Evolutionary conservation across 2,329 filamentous ascomycete genomes (phyloP).

Genomic region (Teratosphaeria destructans): DNA sequence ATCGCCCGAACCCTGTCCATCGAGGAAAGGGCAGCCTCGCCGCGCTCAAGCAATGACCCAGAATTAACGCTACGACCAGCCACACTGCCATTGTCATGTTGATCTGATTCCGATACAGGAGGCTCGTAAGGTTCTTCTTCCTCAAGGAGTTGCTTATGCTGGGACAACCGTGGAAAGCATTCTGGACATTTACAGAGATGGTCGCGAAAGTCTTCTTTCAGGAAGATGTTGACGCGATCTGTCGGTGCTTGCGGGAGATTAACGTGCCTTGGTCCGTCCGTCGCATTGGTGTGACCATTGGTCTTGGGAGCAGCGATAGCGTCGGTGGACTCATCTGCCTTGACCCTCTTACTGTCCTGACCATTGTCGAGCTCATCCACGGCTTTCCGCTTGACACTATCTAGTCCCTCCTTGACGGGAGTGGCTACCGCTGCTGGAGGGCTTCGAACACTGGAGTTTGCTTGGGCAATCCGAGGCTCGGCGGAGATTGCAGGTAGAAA

Average conservation of each 20-base stretch:
- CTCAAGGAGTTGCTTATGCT: conserved; percentile 73
- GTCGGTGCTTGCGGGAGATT: conserved; percentile 47
- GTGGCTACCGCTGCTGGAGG: background rate
- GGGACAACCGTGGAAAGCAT: conserved; percentile 66
- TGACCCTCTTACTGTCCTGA: conserved; percentile 20
- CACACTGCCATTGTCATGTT: conserved; percentile 38
- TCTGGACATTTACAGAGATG: conserved; percentile 69
- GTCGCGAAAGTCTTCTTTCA: conserved; percentile 67
- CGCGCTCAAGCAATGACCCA: conserved; percentile 76
- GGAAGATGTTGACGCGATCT: conserved; percentile 68
- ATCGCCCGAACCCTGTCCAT: conserved; percentile 90
- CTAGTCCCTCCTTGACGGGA: background rate
- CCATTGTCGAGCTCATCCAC: conserved; percentile 26
- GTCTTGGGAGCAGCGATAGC: background rate
- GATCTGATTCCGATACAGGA: conserved; percentile 55
- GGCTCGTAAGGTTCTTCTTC: conserved; percentile 93
- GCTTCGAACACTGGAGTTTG: background rate
- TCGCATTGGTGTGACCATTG: background rate
- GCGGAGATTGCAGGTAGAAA: conserved; percentile 65
- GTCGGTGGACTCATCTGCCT: conserved; percentile 5
- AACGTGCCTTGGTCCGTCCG: conserved; percentile 14
- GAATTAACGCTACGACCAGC: conserved; percentile 50
- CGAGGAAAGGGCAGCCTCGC: conserved; percentile 82
- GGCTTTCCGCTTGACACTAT: conserved; percentile 36
- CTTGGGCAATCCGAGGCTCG: background rate